These are phyloP conservation scores for Ustilago vetiveriae DNA, from an alignment of 1,284 basidiomycete species.

Conservation along the genomic window DNA sequence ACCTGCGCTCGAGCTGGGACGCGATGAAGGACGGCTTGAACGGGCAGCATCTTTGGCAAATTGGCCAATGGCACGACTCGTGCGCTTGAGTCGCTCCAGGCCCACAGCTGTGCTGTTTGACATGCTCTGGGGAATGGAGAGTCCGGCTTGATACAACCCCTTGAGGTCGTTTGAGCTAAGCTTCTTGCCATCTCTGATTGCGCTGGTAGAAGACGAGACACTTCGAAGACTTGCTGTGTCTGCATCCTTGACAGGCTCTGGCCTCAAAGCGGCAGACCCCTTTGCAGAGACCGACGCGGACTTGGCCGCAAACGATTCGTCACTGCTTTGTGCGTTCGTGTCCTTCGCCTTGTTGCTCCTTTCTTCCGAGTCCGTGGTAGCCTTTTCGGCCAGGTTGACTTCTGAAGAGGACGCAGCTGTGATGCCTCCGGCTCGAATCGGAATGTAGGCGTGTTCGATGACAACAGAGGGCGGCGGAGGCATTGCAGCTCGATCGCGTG, in stretches of 20 bases:
- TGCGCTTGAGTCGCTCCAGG: slow-evolving; percentile 36
- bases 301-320: too few species aligned
- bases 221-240: slow-evolving; percentile 17
- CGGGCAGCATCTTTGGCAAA: slow-evolving; percentile 29
- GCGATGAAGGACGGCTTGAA: slow-evolving; percentile 10
- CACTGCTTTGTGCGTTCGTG: too few species aligned
- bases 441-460: slow-evolving; percentile 35
- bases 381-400: slow-evolving; percentile 1
- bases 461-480: slow-evolving; percentile 36
- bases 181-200: slow-evolving; percentile 8
- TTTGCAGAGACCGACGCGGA: neutral
- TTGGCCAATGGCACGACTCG: slow-evolving; percentile 26
- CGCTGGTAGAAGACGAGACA: slow-evolving; percentile 5
- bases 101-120: slow-evolving; percentile 35
- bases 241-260: slow-evolving; percentile 1
- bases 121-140: slow-evolving; percentile 30
- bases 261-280: neutral
- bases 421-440: slow-evolving; percentile 36
- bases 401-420: slow-evolving; percentile 19
- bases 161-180: slow-evolving; percentile 38
- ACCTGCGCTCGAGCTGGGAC: slow-evolving; percentile 14
- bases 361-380: neutral
- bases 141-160: slow-evolving; percentile 27
- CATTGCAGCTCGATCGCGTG: slow-evolving; percentile 28
- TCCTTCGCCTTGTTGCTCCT: neutral